A percentile compares a stretch with the other conserved stretches of the same genome.
Evolutionary conservation across 2,329 filamentous ascomycete genomes (phyloP).

Genomic region (Lachnellula occidentalis): DNA sequence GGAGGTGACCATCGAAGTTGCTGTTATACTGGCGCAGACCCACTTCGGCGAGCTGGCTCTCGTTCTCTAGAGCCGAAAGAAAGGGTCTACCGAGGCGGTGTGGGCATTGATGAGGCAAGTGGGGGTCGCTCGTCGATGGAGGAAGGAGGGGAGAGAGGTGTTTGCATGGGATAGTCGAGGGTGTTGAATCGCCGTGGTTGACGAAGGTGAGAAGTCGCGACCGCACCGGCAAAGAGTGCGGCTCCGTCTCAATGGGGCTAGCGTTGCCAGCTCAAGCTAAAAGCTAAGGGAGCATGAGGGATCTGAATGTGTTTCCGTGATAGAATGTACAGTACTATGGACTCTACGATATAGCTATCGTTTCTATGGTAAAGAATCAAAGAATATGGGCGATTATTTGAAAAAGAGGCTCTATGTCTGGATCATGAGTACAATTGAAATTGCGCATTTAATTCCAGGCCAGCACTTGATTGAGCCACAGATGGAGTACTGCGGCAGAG

Average conservation of each 20-base stretch:
- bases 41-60: conserved; percentile 32
- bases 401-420: not conserved
- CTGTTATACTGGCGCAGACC: conserved; percentile 30
- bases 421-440: not conserved
- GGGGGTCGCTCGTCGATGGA: conserved; percentile 1
- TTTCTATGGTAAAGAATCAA: not conserved
- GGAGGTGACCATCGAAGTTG: conserved; percentile 34
- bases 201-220: conserved; percentile 4
- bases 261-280: not conserved
- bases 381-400: not conserved
- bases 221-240: not conserved
- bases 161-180: not conserved
- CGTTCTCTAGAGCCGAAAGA: conserved; percentile 30
- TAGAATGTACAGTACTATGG: not conserved
- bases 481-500: not conserved
- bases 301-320: not conserved
- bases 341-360: too few relatives aligned
- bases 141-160: not conserved
- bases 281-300: not conserved
- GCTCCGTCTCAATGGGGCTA: not conserved
- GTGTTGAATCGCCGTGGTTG: not conserved
- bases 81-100: conserved; percentile 29
- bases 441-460: not conserved
- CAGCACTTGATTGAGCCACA: not conserved
- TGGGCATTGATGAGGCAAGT: conserved; percentile 22